These are phyloP conservation scores for Echria macrotheca DNA, from an alignment of 495 filamentous ascomycete species.

Conservation along the genomic window DNA sequence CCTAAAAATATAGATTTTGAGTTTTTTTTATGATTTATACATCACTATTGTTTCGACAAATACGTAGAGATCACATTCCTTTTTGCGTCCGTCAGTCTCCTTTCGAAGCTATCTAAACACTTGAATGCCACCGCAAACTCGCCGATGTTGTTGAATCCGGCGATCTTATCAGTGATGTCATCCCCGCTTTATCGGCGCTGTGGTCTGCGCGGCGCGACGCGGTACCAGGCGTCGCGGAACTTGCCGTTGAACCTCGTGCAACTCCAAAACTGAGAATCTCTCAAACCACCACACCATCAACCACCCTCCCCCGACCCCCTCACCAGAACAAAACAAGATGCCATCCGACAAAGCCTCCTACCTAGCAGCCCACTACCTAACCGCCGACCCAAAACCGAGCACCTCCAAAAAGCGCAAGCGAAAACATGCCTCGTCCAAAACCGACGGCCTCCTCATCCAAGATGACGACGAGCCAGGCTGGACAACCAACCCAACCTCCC, in stretches of 20 bases:
- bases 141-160: no score
- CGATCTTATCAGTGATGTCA: constrained; percentile 12
- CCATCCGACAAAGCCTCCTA: constrained; percentile 72
- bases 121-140: no score
- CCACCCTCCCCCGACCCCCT: background rate
- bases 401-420: constrained; percentile 80
- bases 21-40: no score
- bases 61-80: no score
- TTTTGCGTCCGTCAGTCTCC: no score
- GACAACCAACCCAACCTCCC: constrained; percentile 40
- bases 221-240: constrained; percentile 1
- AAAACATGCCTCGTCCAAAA: constrained; percentile 55
- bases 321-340: constrained; percentile 29
- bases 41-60: no score
- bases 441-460: constrained; percentile 71
- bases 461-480: constrained; percentile 82
- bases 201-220: background rate
- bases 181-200: background rate
- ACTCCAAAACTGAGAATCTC: background rate
- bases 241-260: background rate
- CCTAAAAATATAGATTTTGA: no score
- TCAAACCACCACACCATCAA: background rate
- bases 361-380: constrained; percentile 91
- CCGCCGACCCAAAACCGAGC: constrained; percentile 60
- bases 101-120: no score